Base-by-base conservation (phyloP, 1,284 basidiomycete genomes). In the Rhizoctonia solani region DNA sequence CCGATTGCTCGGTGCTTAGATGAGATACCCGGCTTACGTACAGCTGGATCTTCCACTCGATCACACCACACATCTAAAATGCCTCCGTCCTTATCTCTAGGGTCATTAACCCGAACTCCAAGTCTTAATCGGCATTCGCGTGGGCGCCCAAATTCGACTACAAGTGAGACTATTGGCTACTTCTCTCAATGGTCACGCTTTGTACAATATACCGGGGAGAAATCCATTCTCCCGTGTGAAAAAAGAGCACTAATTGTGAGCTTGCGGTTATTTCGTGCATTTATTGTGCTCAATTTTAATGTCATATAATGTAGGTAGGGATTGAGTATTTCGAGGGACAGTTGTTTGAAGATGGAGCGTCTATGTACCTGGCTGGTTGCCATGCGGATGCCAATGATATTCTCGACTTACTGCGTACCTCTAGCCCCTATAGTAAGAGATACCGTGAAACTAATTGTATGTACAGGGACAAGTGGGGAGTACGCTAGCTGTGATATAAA, bases 161-260 rank as follows among this genome's bases (percentile, higher is more conserved):
- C 30, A 21, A 39, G 8, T n/a, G 53, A 54, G 39, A 16, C 53
- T 66, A 39, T 29, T 21, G 32, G 21, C 14, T 25, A 47, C 29
- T 23, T 37, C 27, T 34, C 6, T 16, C 32, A 39, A 30, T 49
- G 44, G 56, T 44, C 61, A 11, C 34, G 44, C n/a, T 65, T 65
- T 54, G 16, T 14, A 16, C 32, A 53, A n/a, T 66, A 46, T 14
- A 66, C n/a, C 23, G 63, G 63, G 4, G 21, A 54, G 16, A 42
- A 46, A 30, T 66, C 52, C 8, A 27, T 27, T n/a, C 39, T 54
- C 23, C 63, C 63, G 44, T 66, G 63, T 29, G 5, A 27, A 14
- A 66, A 54, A 30, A 29, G 63, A 16, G 63, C 63, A 19, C 30
- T 66, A 25, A 66, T 66, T n/a, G 63, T 66, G 19, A 32, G 63